Conservation (phyloP, 495 filamentous ascomycete species). For the Thermochaetoides thermophila region DNA sequence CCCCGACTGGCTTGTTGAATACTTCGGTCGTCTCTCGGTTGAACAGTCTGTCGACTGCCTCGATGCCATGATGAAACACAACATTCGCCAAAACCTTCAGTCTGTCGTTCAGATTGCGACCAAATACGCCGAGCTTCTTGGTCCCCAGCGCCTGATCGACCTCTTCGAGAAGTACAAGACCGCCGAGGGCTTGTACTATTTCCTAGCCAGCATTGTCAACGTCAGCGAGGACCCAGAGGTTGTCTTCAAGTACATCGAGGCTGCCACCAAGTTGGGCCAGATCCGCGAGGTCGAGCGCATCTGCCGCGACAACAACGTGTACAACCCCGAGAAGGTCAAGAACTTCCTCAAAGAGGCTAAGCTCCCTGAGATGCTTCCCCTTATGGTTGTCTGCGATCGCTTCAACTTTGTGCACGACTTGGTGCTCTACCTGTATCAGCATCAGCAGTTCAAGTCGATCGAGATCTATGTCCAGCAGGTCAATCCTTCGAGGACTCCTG, state of each 20-base stretch:
- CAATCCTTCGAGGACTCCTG: constrained; percentile 84
- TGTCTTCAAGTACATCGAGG: constrained; percentile 98
- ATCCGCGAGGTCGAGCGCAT: constrained; percentile 92
- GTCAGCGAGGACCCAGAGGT: constrained; percentile 90
- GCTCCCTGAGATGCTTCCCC: constrained; percentile 79
- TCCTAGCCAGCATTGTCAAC: constrained; percentile 95
- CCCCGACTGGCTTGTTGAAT: constrained; percentile 78
- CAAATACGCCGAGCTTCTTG: constrained; percentile 96
- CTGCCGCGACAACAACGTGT: constrained; percentile 83
- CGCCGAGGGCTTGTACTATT: constrained; percentile 93
- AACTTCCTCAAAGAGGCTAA: constrained; percentile 98
- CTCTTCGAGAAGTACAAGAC: constrained; percentile 96
- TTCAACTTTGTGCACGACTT: constrained; percentile 98
- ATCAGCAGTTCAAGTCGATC: constrained; percentile 98
- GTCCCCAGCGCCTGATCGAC: constrained; percentile 74
- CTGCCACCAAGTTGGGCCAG: constrained; percentile 82
- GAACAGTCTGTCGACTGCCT: constrained; percentile 90
- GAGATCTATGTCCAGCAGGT: constrained; percentile 99
- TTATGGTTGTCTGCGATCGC: constrained; percentile 97
- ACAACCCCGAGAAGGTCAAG: constrained; percentile 95
- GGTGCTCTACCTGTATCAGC: constrained; percentile 94
- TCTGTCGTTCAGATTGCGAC: constrained; percentile 88
- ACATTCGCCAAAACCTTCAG: constrained; percentile 94
- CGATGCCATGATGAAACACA: constrained; percentile 86
- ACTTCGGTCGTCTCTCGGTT: constrained; percentile 84